Conservation (phyloP, 1,139 yeast species). For the Pichia sp. region DNA sequence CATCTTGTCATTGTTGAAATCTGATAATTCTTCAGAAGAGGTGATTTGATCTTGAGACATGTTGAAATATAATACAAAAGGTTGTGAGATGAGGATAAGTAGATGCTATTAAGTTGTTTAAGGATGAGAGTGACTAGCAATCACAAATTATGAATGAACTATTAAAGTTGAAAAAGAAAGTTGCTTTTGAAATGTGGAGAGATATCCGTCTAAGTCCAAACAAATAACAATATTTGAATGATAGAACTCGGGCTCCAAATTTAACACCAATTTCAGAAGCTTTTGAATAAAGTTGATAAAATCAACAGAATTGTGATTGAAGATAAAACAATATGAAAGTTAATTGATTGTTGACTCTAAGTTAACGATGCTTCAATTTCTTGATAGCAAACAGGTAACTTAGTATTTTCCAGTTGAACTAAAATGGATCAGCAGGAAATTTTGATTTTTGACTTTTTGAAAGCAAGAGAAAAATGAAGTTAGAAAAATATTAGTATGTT, state of each 20-base stretch:
- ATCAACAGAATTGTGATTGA: slow-evolving; percentile 10
- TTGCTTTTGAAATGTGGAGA: slow-evolving; percentile 27
- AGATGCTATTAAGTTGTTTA: background rate
- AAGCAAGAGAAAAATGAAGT: background rate
- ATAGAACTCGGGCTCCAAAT: slow-evolving; percentile 32
- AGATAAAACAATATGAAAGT: slow-evolving; percentile 4
- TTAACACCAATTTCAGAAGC: slow-evolving; percentile 33
- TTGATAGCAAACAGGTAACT: background rate
- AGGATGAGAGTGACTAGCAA: background rate
- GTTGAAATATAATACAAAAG: background rate
- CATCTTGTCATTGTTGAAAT: slow-evolving; percentile 23
- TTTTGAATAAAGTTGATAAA: slow-evolving; percentile 11
- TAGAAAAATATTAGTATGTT: background rate
- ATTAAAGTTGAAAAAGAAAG: background rate
- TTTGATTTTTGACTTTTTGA: background rate
- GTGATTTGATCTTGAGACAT: slow-evolving; percentile 17
- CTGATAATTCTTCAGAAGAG: slow-evolving; percentile 26
- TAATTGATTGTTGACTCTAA: background rate
- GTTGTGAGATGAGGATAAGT: background rate
- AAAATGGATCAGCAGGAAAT: background rate
- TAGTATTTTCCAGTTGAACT: background rate
- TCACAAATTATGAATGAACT: slow-evolving; percentile 11
- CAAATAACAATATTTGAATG: background rate
- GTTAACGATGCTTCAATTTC: background rate
- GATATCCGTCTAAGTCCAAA: slow-evolving; percentile 33